Evolutionary conservation across 495 filamentous ascomycete species (phyloP).

Genomic region (Neurospora terricola): DNA sequence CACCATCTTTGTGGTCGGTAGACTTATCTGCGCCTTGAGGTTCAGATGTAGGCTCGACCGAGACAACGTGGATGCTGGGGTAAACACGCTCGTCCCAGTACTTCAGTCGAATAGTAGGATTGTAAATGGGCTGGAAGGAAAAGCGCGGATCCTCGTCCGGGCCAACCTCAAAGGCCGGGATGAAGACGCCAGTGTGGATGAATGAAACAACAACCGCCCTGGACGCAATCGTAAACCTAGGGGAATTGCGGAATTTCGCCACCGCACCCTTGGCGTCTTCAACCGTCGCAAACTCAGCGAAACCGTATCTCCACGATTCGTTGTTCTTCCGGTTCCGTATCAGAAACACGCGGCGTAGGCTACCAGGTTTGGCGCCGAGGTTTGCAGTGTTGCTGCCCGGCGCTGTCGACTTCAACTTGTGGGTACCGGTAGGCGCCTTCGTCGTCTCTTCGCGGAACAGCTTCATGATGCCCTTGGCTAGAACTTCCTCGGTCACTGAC

Average conservation of each 20-base stretch:
- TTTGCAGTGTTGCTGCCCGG: slow-evolving; percentile 60
- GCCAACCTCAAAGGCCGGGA: slow-evolving; percentile 55
- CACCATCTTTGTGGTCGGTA: slow-evolving; percentile 21
- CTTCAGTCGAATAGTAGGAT: slow-evolving; percentile 56
- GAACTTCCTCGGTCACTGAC: slow-evolving; percentile 64
- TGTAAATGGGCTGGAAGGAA: slow-evolving; percentile 64
- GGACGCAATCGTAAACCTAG: slow-evolving; percentile 80
- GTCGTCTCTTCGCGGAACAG: slow-evolving; percentile 44
- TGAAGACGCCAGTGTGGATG: slow-evolving; percentile 82
- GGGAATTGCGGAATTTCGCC: slow-evolving; percentile 59
- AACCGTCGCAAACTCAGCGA: slow-evolving; percentile 72
- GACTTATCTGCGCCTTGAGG: slow-evolving; percentile 28
- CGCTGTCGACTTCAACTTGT: slow-evolving; percentile 61
- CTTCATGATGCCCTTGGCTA: slow-evolving; percentile 72
- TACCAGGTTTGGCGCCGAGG: slow-evolving; percentile 65
- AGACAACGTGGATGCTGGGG: slow-evolving; percentile 54
- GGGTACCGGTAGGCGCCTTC: slow-evolving; percentile 29
- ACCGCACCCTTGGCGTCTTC: slow-evolving; percentile 74
- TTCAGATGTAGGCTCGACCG: slow-evolving; percentile 27
- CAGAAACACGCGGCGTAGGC: slow-evolving; percentile 66
- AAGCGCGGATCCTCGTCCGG: slow-evolving; percentile 44
- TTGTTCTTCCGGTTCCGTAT: slow-evolving; percentile 65
- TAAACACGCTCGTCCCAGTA: slow-evolving; percentile 84
- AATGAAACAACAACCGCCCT: slow-evolving; percentile 65
- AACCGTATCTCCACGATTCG: slow-evolving; percentile 80